A percentile compares a stretch with the other conserved stretches of the same genome.
Evolutionary conservation across 768 basidiomycete species (phyloP).

Genomic region (Lactifluus echinatus): DNA sequence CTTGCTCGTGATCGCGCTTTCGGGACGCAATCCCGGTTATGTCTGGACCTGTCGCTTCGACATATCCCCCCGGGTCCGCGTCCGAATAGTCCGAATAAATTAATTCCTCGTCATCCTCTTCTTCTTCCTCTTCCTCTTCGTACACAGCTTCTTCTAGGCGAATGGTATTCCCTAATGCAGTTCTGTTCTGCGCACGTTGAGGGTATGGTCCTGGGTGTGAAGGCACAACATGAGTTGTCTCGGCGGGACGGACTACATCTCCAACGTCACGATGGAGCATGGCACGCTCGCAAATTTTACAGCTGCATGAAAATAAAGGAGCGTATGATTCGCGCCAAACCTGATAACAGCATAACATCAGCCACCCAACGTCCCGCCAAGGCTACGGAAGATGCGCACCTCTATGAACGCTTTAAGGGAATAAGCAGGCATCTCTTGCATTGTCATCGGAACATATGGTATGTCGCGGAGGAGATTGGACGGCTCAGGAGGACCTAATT

Average conservation of each 20-base stretch:
- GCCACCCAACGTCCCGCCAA: background rate
- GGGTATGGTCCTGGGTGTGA: constrained; percentile 21
- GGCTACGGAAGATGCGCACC: constrained; percentile 33
- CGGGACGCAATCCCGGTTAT: constrained; percentile 26
- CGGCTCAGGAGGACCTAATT: constrained; percentile 53
- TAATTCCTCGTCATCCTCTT: constrained; percentile 28
- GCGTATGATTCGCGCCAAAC: constrained; percentile 68
- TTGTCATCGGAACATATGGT: constrained; percentile 59
- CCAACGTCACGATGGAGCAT: constrained; percentile 42
- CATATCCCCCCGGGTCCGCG: constrained; percentile 4
- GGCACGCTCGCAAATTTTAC: constrained; percentile 66
- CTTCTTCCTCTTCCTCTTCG: constrained; percentile 29
- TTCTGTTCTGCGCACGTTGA: constrained; percentile 6
- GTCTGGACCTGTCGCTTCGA: constrained; percentile 24
- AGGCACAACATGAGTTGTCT: constrained; percentile 23
- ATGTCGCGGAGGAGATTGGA: constrained; percentile 57
- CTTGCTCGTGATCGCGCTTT: constrained; percentile 28
- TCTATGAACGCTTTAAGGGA: constrained; percentile 38
- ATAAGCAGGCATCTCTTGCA: constrained; percentile 37
- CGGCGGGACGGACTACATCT: constrained; percentile 24
- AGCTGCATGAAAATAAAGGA: constrained; percentile 63
- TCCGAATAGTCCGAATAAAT: constrained; percentile 11
- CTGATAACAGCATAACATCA: constrained; percentile 29
- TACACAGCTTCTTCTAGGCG: constrained; percentile 22
- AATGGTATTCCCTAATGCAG: constrained; percentile 20